Base-by-base conservation (phyloP, 2,329 filamentous ascomycete species). In the Verticillium dahliae region DNA sequence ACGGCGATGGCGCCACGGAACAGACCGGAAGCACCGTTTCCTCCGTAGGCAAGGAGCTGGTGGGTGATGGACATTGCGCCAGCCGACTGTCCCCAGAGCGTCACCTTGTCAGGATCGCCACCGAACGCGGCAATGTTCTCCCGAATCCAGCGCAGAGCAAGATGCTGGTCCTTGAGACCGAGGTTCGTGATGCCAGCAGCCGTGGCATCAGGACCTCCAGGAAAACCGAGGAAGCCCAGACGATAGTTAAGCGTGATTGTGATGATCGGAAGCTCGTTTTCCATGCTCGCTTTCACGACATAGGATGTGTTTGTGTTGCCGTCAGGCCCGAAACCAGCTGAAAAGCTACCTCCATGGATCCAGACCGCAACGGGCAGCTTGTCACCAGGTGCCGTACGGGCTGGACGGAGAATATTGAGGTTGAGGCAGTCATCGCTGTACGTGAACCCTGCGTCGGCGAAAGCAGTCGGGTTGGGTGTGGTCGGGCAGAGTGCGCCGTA, bases 291-390 rank as follows among this genome's bases (percentile, higher is more conserved):
- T 14, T 77, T 67, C 1, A 88, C 81, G 39, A 88, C 81, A 60
- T 81, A 84, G 10, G 82, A 83, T 35, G 87, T 74, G 63, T 89
- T 88, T 68, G 88, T 88, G 37, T 83, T 76, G 35, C 75, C 69
- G 60, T 83, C 79, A 63, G 68, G 31, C 70, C 67, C 68, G 14
- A 61, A 64, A 2, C 72, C 72, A 63, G 66, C 65, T 18, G 39
- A 57, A 14, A 73, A 60, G 15, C 70, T 69, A 31, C 72, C 72
- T 18, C 78, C 78, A 61, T 86, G 80, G 54, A 87, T 85, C 83
- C 84, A 87, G 0, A 86, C 76, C 7, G 76, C 78, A 7, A 87
- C 81, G 0, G 85, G 85, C 2, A 88, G 74, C 11, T 72, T 76
- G 3, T 70, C 69, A 6, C 67, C 66, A 39, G 70, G 63, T 11